A percentile compares a stretch with the other conserved stretches of the same genome.
Conservation (phyloP, 257 asterid genomes). For the Fraxinus americana region DNA sequence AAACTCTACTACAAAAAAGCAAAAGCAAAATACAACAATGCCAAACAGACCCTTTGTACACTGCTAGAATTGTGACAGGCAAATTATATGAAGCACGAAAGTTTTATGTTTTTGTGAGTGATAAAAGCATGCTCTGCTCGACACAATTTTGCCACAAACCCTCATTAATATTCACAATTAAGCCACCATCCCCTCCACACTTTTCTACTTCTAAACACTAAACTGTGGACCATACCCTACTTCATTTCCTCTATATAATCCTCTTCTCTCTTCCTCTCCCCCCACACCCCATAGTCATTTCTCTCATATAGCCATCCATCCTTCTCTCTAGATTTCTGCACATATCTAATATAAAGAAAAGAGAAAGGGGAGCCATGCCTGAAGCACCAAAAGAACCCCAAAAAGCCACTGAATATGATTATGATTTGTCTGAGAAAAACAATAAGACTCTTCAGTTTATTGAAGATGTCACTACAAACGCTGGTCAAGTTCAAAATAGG, state of each 20-base stretch:
- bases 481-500: constrained; percentile 50
- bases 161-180: constrained; percentile 44
- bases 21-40: no score
- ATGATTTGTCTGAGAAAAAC: constrained; percentile 37
- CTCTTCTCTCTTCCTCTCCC: constrained; percentile 18
- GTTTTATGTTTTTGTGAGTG: constrained; percentile 33
- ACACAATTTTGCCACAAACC: constrained; percentile 41
- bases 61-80: constrained; percentile 35
- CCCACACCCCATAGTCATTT: constrained; percentile 27
- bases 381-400: constrained; percentile 50
- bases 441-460: constrained; percentile 50
- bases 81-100: constrained; percentile 43
- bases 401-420: neutral
- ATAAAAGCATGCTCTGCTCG: constrained; percentile 38
- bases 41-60: constrained; percentile 12
- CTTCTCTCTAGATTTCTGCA: neutral
- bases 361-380: constrained; percentile 44
- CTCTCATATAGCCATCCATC: constrained; percentile 12
- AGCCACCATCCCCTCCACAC: constrained; percentile 25
- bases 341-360: neutral
- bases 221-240: constrained; percentile 22
- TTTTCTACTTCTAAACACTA: constrained; percentile 35
- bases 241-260: constrained; percentile 39
- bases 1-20: no score
- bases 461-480: constrained; percentile 56